Percentiles rank a stretch among this genome's conserved stretches.
These are phyloP conservation scores for Vinca minor DNA, from an alignment of 257 asterid species.

Conservation along the genomic window DNA sequence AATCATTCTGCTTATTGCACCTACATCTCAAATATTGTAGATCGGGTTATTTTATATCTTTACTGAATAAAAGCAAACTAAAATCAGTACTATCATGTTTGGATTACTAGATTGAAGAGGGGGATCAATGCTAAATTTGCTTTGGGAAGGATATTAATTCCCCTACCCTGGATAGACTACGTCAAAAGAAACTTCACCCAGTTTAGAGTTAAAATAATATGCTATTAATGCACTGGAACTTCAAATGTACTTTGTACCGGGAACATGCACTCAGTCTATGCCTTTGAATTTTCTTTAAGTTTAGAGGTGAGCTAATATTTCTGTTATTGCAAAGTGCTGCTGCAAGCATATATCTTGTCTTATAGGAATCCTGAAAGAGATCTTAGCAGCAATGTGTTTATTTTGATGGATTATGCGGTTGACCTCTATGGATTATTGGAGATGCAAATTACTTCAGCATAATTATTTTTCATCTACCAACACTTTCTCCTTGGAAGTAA, in stretches of 20 bases:
- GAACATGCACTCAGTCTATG: background rate
- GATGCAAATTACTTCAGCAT: background rate
- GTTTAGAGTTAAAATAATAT: background rate
- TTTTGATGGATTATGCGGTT: no score
- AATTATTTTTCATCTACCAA: background rate
- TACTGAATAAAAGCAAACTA: background rate
- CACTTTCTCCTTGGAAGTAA: background rate
- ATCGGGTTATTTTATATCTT: no score
- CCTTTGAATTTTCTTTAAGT: background rate
- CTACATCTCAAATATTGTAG: no score
- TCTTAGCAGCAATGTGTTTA: no score
- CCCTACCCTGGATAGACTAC: background rate
- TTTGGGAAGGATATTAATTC: background rate
- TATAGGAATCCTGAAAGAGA: no score
- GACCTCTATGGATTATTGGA: slow-evolving; percentile 1
- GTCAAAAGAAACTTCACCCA: background rate
- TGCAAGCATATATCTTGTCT: background rate
- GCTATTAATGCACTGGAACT: background rate
- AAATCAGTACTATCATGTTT: no score
- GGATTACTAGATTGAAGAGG: no score
- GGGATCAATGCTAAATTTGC: background rate
- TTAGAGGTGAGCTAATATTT: no score
- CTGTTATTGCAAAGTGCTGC: background rate
- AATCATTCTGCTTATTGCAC: background rate
- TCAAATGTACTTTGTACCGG: background rate